Percentiles rank a stretch among this genome's conserved stretches.
These are phyloP conservation scores for Porpolomopsis calyptriformis DNA, from an alignment of 768 basidiomycete genomes.

Conservation along the genomic window DNA sequence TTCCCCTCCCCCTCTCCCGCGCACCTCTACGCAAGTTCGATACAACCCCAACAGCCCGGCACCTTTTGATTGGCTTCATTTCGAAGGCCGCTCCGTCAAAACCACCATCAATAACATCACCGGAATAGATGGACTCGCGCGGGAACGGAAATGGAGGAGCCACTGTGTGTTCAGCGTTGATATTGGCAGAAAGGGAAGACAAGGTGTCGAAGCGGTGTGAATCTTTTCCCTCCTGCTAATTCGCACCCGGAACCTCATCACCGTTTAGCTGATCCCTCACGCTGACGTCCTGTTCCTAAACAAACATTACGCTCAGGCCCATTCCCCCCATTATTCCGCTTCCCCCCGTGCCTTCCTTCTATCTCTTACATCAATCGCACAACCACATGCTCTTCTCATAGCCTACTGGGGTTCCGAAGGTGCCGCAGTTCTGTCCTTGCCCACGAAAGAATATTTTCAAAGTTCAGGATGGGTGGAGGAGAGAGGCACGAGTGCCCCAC, in stretches of 20 bases:
- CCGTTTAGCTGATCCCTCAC: slow-evolving; percentile 60
- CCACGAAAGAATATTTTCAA: slow-evolving; percentile 80
- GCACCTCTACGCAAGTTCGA: slow-evolving; percentile 19
- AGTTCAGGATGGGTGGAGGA: slow-evolving; percentile 72
- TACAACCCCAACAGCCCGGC: slow-evolving; percentile 51
- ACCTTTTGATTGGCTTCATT: slow-evolving; percentile 81
- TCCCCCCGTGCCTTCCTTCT: slow-evolving; percentile 71
- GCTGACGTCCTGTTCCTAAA: slow-evolving; percentile 77
- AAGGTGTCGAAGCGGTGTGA: slow-evolving; percentile 71
- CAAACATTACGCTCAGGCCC: slow-evolving; percentile 57
- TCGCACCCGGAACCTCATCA: background rate
- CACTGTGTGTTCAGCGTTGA: slow-evolving; percentile 78
- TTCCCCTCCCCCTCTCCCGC: slow-evolving; percentile 25
- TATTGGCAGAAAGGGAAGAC: slow-evolving; percentile 59
- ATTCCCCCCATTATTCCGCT: slow-evolving; percentile 45
- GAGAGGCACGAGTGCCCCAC: slow-evolving; percentile 18
- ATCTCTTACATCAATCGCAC: slow-evolving; percentile 54
- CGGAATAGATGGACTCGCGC: slow-evolving; percentile 71
- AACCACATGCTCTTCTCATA: slow-evolving; percentile 70
- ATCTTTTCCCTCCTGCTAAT: background rate
- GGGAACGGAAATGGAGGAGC: slow-evolving; percentile 74
- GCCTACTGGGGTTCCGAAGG: slow-evolving; percentile 75
- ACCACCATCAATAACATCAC: slow-evolving; percentile 70
- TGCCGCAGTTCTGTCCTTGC: slow-evolving; percentile 69
- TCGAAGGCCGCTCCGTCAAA: slow-evolving; percentile 72